Evolutionary conservation across 176 grass and related monocot genomes (phyloP), one percentile per base, ranked within the genome.

Genomic region (Tillandsia fasciculata): DNA sequence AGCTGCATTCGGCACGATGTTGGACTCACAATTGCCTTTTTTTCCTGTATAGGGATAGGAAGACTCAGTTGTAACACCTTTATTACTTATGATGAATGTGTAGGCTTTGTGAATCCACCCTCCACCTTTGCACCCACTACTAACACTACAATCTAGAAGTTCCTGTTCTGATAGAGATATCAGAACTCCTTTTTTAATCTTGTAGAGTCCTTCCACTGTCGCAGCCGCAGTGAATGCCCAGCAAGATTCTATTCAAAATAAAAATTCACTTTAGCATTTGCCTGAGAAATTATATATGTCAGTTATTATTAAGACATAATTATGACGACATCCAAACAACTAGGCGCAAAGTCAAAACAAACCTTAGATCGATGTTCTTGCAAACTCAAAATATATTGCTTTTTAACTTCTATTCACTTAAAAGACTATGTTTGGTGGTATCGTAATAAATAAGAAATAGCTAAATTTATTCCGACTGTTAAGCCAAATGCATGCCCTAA

Each of bases 211-310:
- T 26, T 86, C 84, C 17, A 74, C 65, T 9, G 84, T 70, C 69
- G 70, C 84, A 1, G 70, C 70, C 2, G 79, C 70, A 8, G 84
- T 74, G n/a, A 82, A 82, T 8, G 79, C 84, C 79, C 84, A 82
- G 27, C 84, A 86, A 29, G 58, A 66, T 58, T 23, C 81, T 78
- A 53, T 11, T 11, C 59, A 72, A 42, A 42, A 42, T 6, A 7
- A 7, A 7, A 7, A 0, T 42, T 42, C 33, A 42, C 33, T 7
- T 42, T 7, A 42, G 33, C 33, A 42, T 42, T 42, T 42, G 33
- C 33, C 5, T 6, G 4, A 42, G 33, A 42, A 42, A 42, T 42
- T 7, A 42, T 5, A 33, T 33, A 33, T 42, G 33, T 42, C 33
- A 4, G 33, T 42, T 42, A 42, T 42, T 42, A 42, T 42, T 42